Evolutionary conservation across 495 filamentous ascomycete genomes (phyloP).

Genomic region (Mycothermus thermophilus): DNA sequence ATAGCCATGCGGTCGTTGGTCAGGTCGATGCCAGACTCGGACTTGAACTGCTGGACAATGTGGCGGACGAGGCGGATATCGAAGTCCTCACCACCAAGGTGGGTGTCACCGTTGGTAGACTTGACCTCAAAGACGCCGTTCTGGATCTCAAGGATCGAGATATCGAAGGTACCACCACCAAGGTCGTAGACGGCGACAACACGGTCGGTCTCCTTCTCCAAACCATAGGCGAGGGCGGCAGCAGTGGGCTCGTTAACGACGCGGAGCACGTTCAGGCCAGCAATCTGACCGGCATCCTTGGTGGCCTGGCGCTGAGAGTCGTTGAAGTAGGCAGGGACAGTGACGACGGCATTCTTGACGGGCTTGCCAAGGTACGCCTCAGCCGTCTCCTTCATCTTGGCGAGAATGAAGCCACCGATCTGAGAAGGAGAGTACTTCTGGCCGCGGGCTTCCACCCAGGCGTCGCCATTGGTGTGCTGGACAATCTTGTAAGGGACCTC

Average conservation of each 20-base stretch:
- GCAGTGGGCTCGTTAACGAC: slow-evolving; percentile 96
- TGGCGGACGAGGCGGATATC: slow-evolving; percentile 93
- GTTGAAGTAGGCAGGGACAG: slow-evolving; percentile 96
- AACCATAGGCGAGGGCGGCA: slow-evolving; percentile 85
- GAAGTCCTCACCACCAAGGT: slow-evolving; percentile 96
- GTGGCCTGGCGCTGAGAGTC: slow-evolving; percentile 95
- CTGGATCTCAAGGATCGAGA: slow-evolving; percentile 94
- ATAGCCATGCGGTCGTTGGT: slow-evolving; percentile 94
- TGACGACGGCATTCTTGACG: slow-evolving; percentile 90
- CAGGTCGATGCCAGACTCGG: slow-evolving; percentile 83
- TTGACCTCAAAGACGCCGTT: slow-evolving; percentile 98
- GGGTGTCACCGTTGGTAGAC: slow-evolving; percentile 96
- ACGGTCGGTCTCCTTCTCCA: slow-evolving; percentile 84
- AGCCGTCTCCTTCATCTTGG: slow-evolving; percentile 98
- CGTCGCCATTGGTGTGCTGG: slow-evolving; percentile 94
- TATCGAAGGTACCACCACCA: slow-evolving; percentile 98
- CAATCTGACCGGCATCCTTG: slow-evolving; percentile 94
- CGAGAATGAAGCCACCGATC: slow-evolving; percentile 90
- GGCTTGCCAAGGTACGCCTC: slow-evolving; percentile 80
- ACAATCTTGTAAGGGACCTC: slow-evolving; percentile 99
- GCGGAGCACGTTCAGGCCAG: slow-evolving; percentile 89
- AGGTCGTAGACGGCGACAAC: slow-evolving; percentile 95
- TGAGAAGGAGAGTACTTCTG: slow-evolving; percentile 98
- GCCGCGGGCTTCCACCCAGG: slow-evolving; percentile 91
- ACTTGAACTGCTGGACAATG: slow-evolving; percentile 92